Evolutionary conservation across 2,329 filamentous ascomycete genomes (phyloP), one percentile per base, ranked within the genome.

Genomic region (Talaromyces sp.): DNA sequence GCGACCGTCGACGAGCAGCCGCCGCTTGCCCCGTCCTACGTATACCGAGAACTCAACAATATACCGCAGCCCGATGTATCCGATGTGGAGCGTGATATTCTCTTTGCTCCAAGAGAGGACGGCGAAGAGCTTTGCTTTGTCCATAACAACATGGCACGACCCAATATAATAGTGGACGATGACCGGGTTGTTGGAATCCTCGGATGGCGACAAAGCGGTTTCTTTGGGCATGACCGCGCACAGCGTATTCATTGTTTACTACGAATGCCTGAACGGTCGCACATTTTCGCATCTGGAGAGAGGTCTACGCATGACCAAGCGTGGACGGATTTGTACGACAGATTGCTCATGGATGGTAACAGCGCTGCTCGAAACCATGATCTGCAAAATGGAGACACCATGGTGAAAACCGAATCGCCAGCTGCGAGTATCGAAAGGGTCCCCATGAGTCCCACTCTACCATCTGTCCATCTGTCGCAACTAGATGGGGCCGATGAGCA

Each of bases 171-270:
- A 38, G 69, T 77, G 29, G 68, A 74, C 19, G 64, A 74, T 54
- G 71, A 69, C 61, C 69, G 66, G 48, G 68, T 77, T 26, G 72
- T 77, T 53, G 75, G 74, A 21, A 66, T 77, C 27, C 63, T 68
- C 51, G 73, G 72, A n/a, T 77, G 75, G 75, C 67, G 70, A 58
- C 67, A 74, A 58, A 70, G 74, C 52, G 75, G 75, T 46, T 76
- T 71, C 58, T 77, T 77, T 64, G 74, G 74, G 17, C 66, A 69
- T 46, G 64, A 69, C 41, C 68, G 72, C 56, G 72, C 71, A 35
- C 66, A 66, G 43, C 69, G 67, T 55, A 63, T 77, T 50, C 75
- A 77, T 62, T 66, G 61, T 53, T 64, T 68, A 54, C 65, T 73
- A 24, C 69, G 74, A 58, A 66, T 69, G 57, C 68, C 66, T 2